Evolutionary conservation across 2,329 filamentous ascomycete genomes (phyloP), one percentile per base, ranked within the genome.

Genomic region (Ophiognomonia clavigignenti-juglandacearum): DNA sequence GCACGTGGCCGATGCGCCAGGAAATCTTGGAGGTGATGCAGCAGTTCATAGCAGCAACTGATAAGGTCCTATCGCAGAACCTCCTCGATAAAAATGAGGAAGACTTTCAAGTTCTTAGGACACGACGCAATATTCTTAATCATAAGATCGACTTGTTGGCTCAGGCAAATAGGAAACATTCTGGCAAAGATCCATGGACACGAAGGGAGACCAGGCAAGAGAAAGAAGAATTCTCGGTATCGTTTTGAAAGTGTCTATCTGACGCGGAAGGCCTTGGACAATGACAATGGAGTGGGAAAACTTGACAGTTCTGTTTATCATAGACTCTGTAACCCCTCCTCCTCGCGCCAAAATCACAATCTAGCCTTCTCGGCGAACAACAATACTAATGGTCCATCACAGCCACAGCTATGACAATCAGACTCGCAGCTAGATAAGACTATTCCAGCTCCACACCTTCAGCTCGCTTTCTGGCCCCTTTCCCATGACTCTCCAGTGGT

Each of bases 31-130:
- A 43, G 11, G 43, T 51, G 34, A 45, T 41, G 23, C 44, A 32
- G 39, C 47, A 22, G 23, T 44, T 48, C 18, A 37, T 53, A 9
- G 51, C 45, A 10, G 39, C 45, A 4, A 48, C 38, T n/a, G 51
- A 53, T 32, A 53, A 53, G 48, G 36, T 53, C 6, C 16, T 53
- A 20, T 49, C 50, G 14, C 46, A 49, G 24, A 26, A 13, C 11
- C 39, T 52, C n/a, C 37, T 52, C 4, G 16, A 39, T n/a, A 42
- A 34, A 16, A n/a, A 19, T 13, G 40, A 44, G 8, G 23, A 49
- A 14, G 27, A 46, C n/a, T 34, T 39, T 31, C 44, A 29, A 31
- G 24, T 46, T 19, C 23, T 18, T 5, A 36, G 49, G 19, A 46
- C 39, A 23, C 42, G 50, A 11, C 42, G 50, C 4, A 52, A 37